Evolutionary conservation across 495 filamentous ascomycete genomes (phyloP), one percentile per base, ranked within the genome.

Genomic region (Clavariopsis aquatica): DNA sequence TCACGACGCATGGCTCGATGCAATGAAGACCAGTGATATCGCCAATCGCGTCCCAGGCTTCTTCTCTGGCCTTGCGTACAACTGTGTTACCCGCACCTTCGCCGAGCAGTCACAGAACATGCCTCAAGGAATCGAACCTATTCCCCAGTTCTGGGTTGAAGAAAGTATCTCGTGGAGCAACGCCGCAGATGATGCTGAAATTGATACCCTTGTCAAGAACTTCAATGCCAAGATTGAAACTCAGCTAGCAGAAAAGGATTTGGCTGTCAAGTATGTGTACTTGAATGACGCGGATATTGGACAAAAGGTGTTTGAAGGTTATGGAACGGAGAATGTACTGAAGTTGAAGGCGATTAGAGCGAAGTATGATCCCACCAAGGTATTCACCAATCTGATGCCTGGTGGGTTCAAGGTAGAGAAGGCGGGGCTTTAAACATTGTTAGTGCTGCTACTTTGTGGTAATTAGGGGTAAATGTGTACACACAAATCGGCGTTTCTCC

Each of bases 241-340:
- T 0, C 22, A 53, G 19, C 15, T 34, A 7, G 26, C 41, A 20
- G 41, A 23, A 17, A n/a, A 26, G 62, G 55, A 43, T 20, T 24
- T 15, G n/a, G 26, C 26, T 20, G 23, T 12, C 13, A 22, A 1
- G 13, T 65, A 46, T 55, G 13, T 58, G 1, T 65, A 65, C 52
- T 54, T 59, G 29, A 65, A 65, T 45, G 47, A 65, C 20, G 62
- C 62, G 26, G 62, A 36, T 49, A 43, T 17, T 15, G 29, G 38
- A n/a, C 54, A 65, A 24, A 36, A 47, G 10, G 28, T 29, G 2
- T 59, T 65, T 41, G 43, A 47, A 23, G 24, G 15, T 27, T 65
- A 65, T 60, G 55, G 55, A 2, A 28, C 15, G 28, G 34, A 46
- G 43, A 63, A 31, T 57, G 34, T 49, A 20, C 8, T 22, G 31